A percentile compares a stretch with the other conserved stretches of the same genome.
Conservation (phyloP, 129 eudicot genomes). For the Saposhnikovia divaricata region DNA sequence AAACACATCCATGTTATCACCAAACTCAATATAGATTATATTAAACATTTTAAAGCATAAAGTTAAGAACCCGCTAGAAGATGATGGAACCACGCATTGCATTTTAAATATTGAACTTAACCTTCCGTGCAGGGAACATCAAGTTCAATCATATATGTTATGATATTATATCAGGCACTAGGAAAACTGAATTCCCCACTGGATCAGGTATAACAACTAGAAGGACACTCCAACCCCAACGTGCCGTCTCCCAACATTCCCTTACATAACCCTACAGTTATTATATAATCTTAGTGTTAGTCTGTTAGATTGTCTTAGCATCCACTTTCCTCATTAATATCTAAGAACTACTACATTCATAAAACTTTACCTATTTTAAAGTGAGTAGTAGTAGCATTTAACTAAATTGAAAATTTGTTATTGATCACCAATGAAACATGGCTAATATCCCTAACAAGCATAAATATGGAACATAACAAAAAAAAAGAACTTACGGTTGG, state of each 20-base stretch:
- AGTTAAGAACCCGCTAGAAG: background rate
- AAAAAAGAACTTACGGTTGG: constrained; percentile 60
- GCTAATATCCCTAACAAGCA: no score
- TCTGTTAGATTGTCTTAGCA: background rate
- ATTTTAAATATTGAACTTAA: background rate
- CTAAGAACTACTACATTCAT: background rate
- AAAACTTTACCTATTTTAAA: background rate
- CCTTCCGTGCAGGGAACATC: background rate
- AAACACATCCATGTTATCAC: background rate
- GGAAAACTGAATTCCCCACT: background rate
- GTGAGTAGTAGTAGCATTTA: background rate
- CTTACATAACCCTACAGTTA: background rate
- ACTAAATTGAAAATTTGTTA: background rate
- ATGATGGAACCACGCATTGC: background rate
- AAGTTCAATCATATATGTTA: background rate
- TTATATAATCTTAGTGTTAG: no score
- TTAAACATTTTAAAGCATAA: background rate
- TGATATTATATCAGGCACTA: background rate
- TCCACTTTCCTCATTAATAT: background rate
- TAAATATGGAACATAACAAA: background rate
- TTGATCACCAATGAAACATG: background rate
- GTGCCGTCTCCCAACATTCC: constrained; percentile 4
- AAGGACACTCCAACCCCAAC: background rate
- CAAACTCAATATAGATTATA: background rate
- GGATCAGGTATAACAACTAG: background rate